Base-by-base conservation (phyloP, 371 early-diverging fungal genomes). In the Mortierella sp. region DNA sequence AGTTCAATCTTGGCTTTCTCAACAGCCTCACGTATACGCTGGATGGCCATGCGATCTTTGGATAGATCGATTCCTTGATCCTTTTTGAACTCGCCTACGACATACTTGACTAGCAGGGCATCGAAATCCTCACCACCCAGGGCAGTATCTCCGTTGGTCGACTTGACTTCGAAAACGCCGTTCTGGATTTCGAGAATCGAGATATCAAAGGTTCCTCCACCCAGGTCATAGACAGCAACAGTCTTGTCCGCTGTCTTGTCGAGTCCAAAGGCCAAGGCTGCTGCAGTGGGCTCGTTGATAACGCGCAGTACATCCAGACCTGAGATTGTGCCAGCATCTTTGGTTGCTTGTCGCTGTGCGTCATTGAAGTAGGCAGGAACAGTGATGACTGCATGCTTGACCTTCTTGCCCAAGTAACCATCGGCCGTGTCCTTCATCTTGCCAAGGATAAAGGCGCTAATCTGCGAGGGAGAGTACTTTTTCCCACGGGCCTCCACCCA, bases 201-300 rank as follows among this genome's bases (percentile, higher is more conserved):
- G 79, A 99, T 94, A 95, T 99, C 99, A 84, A 99, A 99, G 4
- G 99, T 99, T 67, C 99, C 99, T 79, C 99, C 99, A 54, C 99
- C 99, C 64, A 99, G 88, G 89, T 99, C 99, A 86, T 95, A 99
- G n/a, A 99, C 98, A 29, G 97, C 98, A 41, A 99, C 90, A 3
- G 67, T 81, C 79, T 93, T 93, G 82, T 96, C 94, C 47, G 90
- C 93, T n/a, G 85, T 72, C 86, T 97, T 97, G 82, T 98, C 98
- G 13, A 98, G 83, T 62, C 99, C 99, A 81, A 98, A 99, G 44
- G 99, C 98, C 56, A 98, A 84, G 45, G 99, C 99, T 54, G 99
- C 99, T 17, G 99, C 99, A 2, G 99, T 99, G 44, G 99, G 99
- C 77, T 99, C 99, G 85, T 99, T 99, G 81, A 99, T 97, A 52